Evolutionary conservation across 176 grass and related monocot genomes (phyloP).

Genomic region (Carex kokanica): DNA sequence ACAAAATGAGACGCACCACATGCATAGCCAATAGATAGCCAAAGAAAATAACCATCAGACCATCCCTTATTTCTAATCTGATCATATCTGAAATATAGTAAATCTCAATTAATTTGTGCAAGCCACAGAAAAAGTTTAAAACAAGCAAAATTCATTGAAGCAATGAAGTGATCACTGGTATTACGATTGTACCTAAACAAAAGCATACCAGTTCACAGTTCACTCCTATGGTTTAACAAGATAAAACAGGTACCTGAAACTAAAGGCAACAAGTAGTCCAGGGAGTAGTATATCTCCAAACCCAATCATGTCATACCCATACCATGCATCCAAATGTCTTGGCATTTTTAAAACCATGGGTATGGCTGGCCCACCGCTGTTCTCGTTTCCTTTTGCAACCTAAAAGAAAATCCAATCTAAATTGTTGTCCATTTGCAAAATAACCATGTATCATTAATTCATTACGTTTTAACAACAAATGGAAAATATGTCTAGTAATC

Average conservation of each 20-base stretch:
- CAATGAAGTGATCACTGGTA: background rate
- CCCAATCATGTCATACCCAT: conserved; percentile 92
- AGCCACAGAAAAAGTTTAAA: background rate
- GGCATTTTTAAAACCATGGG: conserved; percentile 96
- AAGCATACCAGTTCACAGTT: background rate
- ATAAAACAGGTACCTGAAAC: conserved; percentile 57
- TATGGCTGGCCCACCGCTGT: conserved; percentile 55
- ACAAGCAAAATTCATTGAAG: background rate
- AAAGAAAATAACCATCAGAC: conserved; percentile 62
- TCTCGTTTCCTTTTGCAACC: conserved; percentile 66
- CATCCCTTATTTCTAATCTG: conserved; percentile 50
- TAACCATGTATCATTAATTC: background rate
- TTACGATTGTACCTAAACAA: background rate
- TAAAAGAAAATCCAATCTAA: conserved; percentile 27
- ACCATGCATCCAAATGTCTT: conserved; percentile 81
- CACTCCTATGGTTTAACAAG: background rate
- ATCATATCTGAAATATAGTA: conserved; percentile 53
- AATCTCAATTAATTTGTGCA: conserved; percentile 18
- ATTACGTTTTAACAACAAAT: background rate
- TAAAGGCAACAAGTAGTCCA: conserved; percentile 88
- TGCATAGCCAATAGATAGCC: conserved; percentile 62
- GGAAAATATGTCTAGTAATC: background rate
- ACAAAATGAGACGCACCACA: conserved; percentile 42
- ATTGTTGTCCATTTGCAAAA: conserved; percentile 18
- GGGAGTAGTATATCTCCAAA: conserved; percentile 97